Evolutionary conservation across 2,329 filamentous ascomycete species (phyloP).

Genomic region (Nannizziopsis arthrosporioides): DNA sequence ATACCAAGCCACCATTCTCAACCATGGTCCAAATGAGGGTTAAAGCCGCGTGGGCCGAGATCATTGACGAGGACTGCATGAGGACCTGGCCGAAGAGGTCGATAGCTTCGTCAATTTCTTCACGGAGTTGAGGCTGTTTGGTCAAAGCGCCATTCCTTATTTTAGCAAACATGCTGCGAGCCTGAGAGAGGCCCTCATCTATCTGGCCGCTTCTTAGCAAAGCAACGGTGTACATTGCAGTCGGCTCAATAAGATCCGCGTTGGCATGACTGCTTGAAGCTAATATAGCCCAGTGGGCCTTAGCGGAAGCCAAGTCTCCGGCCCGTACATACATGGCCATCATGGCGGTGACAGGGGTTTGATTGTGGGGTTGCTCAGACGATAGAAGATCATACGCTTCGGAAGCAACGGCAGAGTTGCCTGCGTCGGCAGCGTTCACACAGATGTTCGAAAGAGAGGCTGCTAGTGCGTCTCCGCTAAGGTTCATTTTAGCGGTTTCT

Average conservation of each 20-base stretch:
- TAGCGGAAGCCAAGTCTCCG: constrained; percentile 65
- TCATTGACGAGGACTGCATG: constrained; percentile 40
- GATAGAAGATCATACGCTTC: constrained; percentile 53
- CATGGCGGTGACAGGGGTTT: constrained; percentile 60
- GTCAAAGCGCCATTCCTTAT: constrained; percentile 54
- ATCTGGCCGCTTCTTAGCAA: constrained; percentile 76
- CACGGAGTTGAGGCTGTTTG: constrained; percentile 43
- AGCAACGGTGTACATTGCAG: constrained; percentile 80
- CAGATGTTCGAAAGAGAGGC: constrained; percentile 62
- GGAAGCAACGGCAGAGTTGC: constrained; percentile 56
- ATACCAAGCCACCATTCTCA: constrained; percentile 52
- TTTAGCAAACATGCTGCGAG: constrained; percentile 75
- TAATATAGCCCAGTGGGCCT: constrained; percentile 69
- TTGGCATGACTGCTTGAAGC: constrained; percentile 47
- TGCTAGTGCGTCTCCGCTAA: constrained; percentile 49
- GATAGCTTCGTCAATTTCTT: constrained; percentile 78
- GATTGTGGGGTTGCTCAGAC: constrained; percentile 41
- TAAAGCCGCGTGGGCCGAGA: constrained; percentile 46
- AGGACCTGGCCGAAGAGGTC: constrained; percentile 55
- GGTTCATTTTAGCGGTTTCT: constrained; percentile 51
- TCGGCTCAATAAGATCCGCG: constrained; percentile 66
- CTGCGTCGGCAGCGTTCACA: constrained; percentile 65
- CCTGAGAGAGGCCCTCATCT: constrained; percentile 66
- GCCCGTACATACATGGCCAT: constrained; percentile 75
- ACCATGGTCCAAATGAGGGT: constrained; percentile 53